These are phyloP conservation scores for Fagopyrum esculentum DNA, from an alignment of 148 eudicot species.

Conservation along the genomic window DNA sequence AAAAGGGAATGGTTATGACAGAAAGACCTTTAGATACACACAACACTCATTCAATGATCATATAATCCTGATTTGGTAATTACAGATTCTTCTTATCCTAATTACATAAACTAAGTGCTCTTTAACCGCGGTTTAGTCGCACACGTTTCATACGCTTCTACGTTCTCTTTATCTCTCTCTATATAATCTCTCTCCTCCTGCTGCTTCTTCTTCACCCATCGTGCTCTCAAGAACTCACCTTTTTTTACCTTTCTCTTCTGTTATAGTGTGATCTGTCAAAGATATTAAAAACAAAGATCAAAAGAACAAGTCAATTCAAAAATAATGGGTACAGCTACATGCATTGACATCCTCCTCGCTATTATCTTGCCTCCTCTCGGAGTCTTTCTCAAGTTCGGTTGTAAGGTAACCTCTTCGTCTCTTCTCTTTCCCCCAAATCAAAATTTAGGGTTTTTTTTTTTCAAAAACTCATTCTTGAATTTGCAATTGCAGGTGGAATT, in stretches of 20 bases:
- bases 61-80: neutral
- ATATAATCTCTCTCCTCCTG: neutral
- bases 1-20: too few species aligned
- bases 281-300: neutral
- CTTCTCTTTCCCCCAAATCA: neutral
- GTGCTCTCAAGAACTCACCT: neutral
- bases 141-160: neutral
- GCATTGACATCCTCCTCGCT: constrained; percentile 33
- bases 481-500: constrained; percentile 12
- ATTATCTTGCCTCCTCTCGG: constrained; percentile 44
- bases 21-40: too few species aligned
- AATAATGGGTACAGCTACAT: constrained; percentile 21
- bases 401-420: constrained; percentile 14
- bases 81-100: neutral
- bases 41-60: too few species aligned
- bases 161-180: neutral
- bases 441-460: neutral
- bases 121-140: neutral
- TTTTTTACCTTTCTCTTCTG: neutral
- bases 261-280: too few species aligned
- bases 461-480: neutral
- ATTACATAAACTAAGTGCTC: too few species aligned
- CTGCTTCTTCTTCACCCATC: neutral
- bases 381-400: constrained; percentile 34
- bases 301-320: constrained; percentile 2